A percentile compares a stretch with the other conserved stretches of the same genome.
Evolutionary conservation across 371 early-diverging fungal genomes (phyloP).

Genomic region (Actinomortierella wolfii): DNA sequence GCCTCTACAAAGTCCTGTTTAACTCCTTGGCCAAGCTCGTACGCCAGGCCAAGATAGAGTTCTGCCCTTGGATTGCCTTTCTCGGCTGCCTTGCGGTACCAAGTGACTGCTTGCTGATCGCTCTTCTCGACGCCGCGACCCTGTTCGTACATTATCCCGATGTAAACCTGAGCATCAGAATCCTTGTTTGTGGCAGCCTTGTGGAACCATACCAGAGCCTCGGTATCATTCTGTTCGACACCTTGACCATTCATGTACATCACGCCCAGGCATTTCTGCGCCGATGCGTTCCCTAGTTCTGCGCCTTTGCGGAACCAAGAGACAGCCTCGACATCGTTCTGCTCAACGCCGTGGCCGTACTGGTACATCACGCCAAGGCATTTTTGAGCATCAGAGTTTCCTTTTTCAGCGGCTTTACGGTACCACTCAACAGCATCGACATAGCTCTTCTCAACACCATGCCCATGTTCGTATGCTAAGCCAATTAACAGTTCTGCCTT

Average conservation of each 20-base stretch:
- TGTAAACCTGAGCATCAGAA: slow-evolving; percentile 71
- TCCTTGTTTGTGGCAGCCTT: slow-evolving; percentile 76
- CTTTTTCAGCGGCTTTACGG: slow-evolving; percentile 51
- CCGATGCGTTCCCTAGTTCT: slow-evolving; percentile 67
- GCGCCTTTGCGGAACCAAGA: slow-evolving; percentile 73
- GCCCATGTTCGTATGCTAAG: slow-evolving; percentile 81
- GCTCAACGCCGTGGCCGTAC: slow-evolving; percentile 78
- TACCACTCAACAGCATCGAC: slow-evolving; percentile 63
- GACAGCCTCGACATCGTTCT: slow-evolving; percentile 68
- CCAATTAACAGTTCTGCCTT: slow-evolving; percentile 82
- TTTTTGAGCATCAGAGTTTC: slow-evolving; percentile 73
- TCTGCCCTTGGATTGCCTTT: slow-evolving; percentile 82
- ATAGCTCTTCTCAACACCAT: slow-evolving; percentile 57
- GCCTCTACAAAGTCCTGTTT: slow-evolving; percentile 66
- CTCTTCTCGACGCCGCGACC: slow-evolving; percentile 78
- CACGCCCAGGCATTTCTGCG: slow-evolving; percentile 83
- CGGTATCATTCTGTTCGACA: slow-evolving; percentile 59
- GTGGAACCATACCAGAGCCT: slow-evolving; percentile 75
- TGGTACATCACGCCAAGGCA: slow-evolving; percentile 78
- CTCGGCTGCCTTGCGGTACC: slow-evolving; percentile 74
- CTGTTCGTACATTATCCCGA: slow-evolving; percentile 85
- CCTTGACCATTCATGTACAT: slow-evolving; percentile 87
- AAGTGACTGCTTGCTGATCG: slow-evolving; percentile 66
- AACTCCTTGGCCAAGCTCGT: slow-evolving; percentile 76
- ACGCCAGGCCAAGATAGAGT: slow-evolving; percentile 79